A percentile compares a stretch with the other conserved stretches of the same genome.
Conservation (phyloP, 768 basidiomycete genomes). For the Strobilomyces confusus region DNA sequence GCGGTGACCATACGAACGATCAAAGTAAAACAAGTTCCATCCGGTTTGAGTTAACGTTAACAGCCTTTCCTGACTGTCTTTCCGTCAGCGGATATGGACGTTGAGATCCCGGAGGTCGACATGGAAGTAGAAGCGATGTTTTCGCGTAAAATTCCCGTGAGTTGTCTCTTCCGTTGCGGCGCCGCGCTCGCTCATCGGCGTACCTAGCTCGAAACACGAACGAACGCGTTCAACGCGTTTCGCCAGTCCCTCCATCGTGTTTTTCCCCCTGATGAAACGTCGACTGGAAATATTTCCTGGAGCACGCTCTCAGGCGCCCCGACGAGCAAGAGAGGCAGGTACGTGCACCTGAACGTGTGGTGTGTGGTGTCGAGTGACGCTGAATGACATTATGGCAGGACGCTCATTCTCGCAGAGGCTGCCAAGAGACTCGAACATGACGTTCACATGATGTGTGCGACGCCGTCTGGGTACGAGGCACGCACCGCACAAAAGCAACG, state of each 20-base stretch:
- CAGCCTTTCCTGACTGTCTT: background rate
- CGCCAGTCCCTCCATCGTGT: slow-evolving; percentile 35
- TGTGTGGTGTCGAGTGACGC: background rate
- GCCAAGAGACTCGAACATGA: slow-evolving; percentile 48
- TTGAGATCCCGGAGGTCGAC: slow-evolving; percentile 27
- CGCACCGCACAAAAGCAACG: slow-evolving; percentile 33
- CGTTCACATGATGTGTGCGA: slow-evolving; percentile 47
- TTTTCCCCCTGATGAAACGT: slow-evolving; percentile 8
- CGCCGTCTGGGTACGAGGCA: slow-evolving; percentile 44
- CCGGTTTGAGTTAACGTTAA: too few relatives aligned
- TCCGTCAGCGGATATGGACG: slow-evolving; percentile 6
- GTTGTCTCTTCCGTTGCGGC: background rate
- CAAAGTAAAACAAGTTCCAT: background rate
- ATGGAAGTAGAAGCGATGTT: slow-evolving; percentile 37
- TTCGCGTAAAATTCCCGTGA: slow-evolving; percentile 43
- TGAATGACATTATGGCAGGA: slow-evolving; percentile 29
- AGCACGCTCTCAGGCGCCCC: slow-evolving; percentile 10
- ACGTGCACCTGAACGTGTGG: background rate
- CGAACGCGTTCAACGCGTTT: slow-evolving; percentile 36
- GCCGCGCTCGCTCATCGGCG: background rate
- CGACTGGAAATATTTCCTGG: slow-evolving; percentile 28
- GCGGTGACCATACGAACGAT: background rate
- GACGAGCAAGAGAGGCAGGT: slow-evolving; percentile 23
- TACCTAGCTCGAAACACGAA: slow-evolving; percentile 34
- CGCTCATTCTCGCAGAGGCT: slow-evolving; percentile 36